These are phyloP conservation scores for Eucalyptus regnans DNA, from an alignment of 345 rosid species.

Conservation along the genomic window DNA sequence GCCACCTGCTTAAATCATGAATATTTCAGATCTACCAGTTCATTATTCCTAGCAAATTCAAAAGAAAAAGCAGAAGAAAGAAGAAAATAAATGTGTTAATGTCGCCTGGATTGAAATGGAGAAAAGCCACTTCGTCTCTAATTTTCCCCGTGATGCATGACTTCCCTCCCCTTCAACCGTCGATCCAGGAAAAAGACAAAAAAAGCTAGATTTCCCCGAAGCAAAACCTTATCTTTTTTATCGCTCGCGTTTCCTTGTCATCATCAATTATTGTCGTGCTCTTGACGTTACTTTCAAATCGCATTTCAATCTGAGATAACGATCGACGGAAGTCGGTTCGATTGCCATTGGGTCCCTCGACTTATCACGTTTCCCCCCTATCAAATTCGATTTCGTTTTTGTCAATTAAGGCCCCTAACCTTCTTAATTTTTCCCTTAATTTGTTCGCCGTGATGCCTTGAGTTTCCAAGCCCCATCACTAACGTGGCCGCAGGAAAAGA, in stretches of 20 bases:
- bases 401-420: background rate
- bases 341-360: background rate
- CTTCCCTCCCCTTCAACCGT: background rate
- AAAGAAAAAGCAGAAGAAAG: background rate
- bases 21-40: background rate
- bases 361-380: background rate
- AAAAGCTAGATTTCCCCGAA: background rate
- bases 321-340: background rate
- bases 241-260: background rate
- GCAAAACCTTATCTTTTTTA: background rate
- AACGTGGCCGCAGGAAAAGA: background rate
- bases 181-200: background rate
- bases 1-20: background rate
- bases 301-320: background rate
- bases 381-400: background rate
- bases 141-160: background rate
- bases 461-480: background rate
- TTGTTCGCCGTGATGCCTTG: background rate
- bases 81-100: background rate
- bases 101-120: background rate
- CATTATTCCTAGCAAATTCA: background rate
- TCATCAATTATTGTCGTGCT: background rate
- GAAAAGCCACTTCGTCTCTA: background rate
- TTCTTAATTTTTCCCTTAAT: background rate
- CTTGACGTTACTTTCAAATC: background rate